Conservation (phyloP, 768 basidiomycete species). For the Boletus rubropictus region DNA sequence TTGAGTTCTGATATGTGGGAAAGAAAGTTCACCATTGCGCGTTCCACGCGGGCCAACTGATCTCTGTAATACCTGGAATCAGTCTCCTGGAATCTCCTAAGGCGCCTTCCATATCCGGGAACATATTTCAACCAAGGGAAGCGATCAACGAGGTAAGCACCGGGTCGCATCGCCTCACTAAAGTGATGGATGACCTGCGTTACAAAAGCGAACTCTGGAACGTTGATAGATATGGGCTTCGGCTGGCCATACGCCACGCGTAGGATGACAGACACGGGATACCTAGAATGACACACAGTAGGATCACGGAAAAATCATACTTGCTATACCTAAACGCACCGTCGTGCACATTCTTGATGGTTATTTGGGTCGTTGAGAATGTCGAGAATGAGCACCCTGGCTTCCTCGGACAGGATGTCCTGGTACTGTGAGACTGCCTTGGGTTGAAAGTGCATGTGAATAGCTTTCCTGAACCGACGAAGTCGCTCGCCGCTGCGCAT, state of each 20-base stretch:
- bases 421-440: constrained; percentile 40
- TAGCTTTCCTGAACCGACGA: constrained; percentile 48
- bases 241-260: constrained; percentile 24
- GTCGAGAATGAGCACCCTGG: constrained; percentile 21
- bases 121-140: constrained; percentile 37
- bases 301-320: too few relatives aligned
- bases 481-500: constrained; percentile 48
- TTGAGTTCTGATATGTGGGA: background rate
- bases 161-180: constrained; percentile 26
- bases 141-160: constrained; percentile 33
- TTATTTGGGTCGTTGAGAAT: constrained; percentile 29
- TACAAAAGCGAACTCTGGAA: constrained; percentile 15
- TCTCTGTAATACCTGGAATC: constrained; percentile 46
- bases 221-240: constrained; percentile 17
- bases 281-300: too few relatives aligned
- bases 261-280: constrained; percentile 19
- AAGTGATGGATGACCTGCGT: constrained; percentile 19
- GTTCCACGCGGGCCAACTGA: constrained; percentile 41
- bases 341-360: constrained; percentile 42
- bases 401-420: constrained; percentile 37
- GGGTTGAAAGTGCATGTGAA: constrained; percentile 46
- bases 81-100: constrained; percentile 46
- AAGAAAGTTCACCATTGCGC: constrained; percentile 34
- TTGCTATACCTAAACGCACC: constrained; percentile 21
- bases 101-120: constrained; percentile 50